These are phyloP conservation scores for Verbascum thapsus DNA, from an alignment of 257 asterid genomes.

Conservation along the genomic window DNA sequence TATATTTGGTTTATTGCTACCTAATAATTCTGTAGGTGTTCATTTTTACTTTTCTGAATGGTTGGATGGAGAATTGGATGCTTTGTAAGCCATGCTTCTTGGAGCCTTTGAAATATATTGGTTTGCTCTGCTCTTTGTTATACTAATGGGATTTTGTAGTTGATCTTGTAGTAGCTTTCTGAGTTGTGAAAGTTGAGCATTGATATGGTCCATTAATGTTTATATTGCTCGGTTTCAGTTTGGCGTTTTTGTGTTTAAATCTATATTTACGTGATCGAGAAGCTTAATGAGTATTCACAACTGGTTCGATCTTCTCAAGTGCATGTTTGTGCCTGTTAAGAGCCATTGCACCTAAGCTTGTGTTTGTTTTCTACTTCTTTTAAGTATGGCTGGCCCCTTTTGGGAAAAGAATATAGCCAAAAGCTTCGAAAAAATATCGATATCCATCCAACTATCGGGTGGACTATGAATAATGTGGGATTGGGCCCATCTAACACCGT, in stretches of 20 bases:
- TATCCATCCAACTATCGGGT: too few relatives aligned
- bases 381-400: too few relatives aligned
- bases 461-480: too few relatives aligned
- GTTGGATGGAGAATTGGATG: neutral
- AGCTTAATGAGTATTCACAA: too few relatives aligned
- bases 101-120: neutral
- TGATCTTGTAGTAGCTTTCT: neutral
- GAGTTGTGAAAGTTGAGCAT: neutral
- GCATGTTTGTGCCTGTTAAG: too few relatives aligned
- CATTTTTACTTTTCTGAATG: neutral
- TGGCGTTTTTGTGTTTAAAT: constrained; percentile 5
- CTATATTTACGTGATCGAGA: too few relatives aligned
- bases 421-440: too few relatives aligned
- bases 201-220: neutral
- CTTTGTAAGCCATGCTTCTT: neutral
- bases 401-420: too few relatives aligned
- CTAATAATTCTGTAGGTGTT: neutral
- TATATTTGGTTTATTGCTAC: constrained; percentile 16
- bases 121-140: neutral
- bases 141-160: neutral
- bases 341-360: too few relatives aligned
- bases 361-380: too few relatives aligned
- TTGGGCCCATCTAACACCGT: too few relatives aligned
- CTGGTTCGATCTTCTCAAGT: too few relatives aligned
- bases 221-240: neutral